Evolutionary conservation across 495 filamentous ascomycete species (phyloP), one percentile per base, ranked within the genome.

Genomic region (Penicillium odoratum): DNA sequence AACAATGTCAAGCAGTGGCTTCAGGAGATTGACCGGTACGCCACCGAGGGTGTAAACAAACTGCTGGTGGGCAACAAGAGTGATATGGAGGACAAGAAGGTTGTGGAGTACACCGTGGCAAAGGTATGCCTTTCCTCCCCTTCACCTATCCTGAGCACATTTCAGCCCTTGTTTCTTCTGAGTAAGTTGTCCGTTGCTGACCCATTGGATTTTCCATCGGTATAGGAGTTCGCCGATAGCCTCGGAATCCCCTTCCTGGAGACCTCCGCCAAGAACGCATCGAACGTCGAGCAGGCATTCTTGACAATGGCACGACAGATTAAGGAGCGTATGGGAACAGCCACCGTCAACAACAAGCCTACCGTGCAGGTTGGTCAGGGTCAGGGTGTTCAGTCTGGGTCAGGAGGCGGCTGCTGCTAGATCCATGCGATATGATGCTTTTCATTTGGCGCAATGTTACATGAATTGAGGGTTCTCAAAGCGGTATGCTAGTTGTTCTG

Each of bases 1-100:
- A 98, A 98, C 85, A 98, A 98, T 79, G 95, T 98, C 65, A 97
- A 98, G 89, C 95, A 98, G 82, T 98, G 94, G 94, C 88, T 98
- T 57, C 95, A 98, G 73, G 95, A 98, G 79, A 98, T 98, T 63
- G 95, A 98, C 78, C 86, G 95, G 67, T 98, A 98, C 67, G 94
- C 94, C 59, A 98, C 94, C 53, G 94, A 98, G 76, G 95, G 95
- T 66, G 94, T 98, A 66, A 98, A 98, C 84, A 98, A 98, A 80
- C 85, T 98, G 50, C 86, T 98, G 55, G 94, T 98, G 54, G 94
- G 94, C 66, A 98, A 98, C 87, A 98, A 98, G 88, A 95, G 91
- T 74, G 94, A 98, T 90, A 98, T 98, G 91, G 86, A 94, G 63
- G 94, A 98, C 78, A 98, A 98, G 88, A 98, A 98, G 81, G 95